phyloP scores from a whole-genome alignment of 768 basidiomycete species.

The Termitomyces sp. region DNA sequence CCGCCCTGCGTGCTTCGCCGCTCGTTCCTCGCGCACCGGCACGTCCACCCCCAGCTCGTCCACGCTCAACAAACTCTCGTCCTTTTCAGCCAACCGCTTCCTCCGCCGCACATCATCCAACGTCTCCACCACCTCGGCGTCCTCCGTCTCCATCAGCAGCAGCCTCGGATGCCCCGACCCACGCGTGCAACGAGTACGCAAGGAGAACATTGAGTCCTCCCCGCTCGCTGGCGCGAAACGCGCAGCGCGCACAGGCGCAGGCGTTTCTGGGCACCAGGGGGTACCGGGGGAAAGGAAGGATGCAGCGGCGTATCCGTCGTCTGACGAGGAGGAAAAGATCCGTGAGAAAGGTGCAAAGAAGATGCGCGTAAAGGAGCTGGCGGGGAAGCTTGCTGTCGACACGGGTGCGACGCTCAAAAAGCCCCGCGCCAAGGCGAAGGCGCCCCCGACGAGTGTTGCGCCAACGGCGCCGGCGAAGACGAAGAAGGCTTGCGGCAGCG shows the following conservation, averaged over 20 bases:
- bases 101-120: constrained; percentile 43
- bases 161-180: constrained; percentile 37
- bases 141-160: constrained; percentile 35
- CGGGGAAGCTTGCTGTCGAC: constrained; percentile 14
- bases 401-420: constrained; percentile 16
- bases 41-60: constrained; percentile 64
- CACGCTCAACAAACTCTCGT: constrained; percentile 48
- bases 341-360: constrained; percentile 62
- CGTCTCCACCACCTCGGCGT: constrained; percentile 37
- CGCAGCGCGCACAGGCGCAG: too few relatives aligned
- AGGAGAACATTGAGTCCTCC: constrained; percentile 13
- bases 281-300: too few relatives aligned
- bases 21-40: constrained; percentile 39
- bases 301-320: constrained; percentile 40
- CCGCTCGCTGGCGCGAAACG: constrained; percentile 32
- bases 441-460: constrained; percentile 7
- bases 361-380: constrained; percentile 31
- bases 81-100: constrained; percentile 29
- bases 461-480: constrained; percentile 16
- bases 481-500: constrained; percentile 9
- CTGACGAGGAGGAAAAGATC: constrained; percentile 73
- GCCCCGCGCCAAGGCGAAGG: constrained; percentile 20
- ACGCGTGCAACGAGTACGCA: constrained; percentile 44
- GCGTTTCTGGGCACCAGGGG: too few relatives aligned
- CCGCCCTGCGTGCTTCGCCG: constrained; percentile 32